Base-by-base conservation (phyloP, 2,329 filamentous ascomycete genomes). In the Drechslerella stenobrocha region DNA sequence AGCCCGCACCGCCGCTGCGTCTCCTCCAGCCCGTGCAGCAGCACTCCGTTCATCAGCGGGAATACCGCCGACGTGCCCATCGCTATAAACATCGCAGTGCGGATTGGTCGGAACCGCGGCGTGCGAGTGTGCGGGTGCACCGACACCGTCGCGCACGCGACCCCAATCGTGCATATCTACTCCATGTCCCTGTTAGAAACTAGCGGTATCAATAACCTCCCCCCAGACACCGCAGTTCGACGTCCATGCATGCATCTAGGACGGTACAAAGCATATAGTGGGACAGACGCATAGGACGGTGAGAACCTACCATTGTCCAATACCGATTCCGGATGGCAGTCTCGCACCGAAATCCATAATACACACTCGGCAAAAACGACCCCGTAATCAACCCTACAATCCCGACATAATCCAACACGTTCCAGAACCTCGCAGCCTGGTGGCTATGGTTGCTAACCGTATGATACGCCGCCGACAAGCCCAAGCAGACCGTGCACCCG, bases 321-420 rank as follows among this genome's bases (percentile, higher is more conserved):
- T 97, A 97, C 1, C 82, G 75, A 42, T 79, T 80, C 78, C 90
- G 84, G 73, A 92, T 75, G 5, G 76, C 73, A 2, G 84, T 83
- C 70, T 85, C 79, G 73, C 87, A 90, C 73, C 83, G 89, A 75
- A 95, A 90, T 2, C 87, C 90, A 76, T 95, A 96, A 76, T 89
- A 93, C 64, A 98, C 77, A 50, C 88, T 87, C 1, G 93, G 91
- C 45, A 97, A 84, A 74, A 92, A 96, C 75, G 87, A 92, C 4
- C 93, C 93, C 71, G 92, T 88, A 64, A 97, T 97, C 71, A 98
- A 79, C 48, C 86, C 84, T 26, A 97, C 89, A 72, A 98, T 98
- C 4, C 93, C 93, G 3, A 92, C 84, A 75, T 98, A 97, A 75
- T 98, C 93, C 59, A 97, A 79, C 76, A 95, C 89, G 76, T 97